Evolutionary conservation across 306 rosid species (phyloP).

Genomic region (Trifolium dubium): DNA sequence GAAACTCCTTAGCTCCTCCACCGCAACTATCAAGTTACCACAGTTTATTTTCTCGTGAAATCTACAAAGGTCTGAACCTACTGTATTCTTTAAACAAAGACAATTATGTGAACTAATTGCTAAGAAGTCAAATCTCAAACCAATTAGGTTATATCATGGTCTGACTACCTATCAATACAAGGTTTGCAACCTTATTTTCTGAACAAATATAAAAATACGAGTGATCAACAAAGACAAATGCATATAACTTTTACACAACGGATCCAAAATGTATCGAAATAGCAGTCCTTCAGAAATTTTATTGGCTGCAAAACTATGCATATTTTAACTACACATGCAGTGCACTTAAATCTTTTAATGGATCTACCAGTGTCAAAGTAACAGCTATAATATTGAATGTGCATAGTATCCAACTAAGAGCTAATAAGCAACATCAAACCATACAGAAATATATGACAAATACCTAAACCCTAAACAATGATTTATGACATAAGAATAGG

Average conservation of each 20-base stretch:
- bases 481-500: slow-evolving; percentile 22
- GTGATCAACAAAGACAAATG: slow-evolving; percentile 40
- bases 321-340: slow-evolving; percentile 8
- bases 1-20: neutral
- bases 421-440: slow-evolving; percentile 25
- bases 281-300: slow-evolving; percentile 10
- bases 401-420: slow-evolving; percentile 27
- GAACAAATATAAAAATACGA: slow-evolving; percentile 26
- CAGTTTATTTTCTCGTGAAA: slow-evolving; percentile 30
- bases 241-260: slow-evolving; percentile 20
- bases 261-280: slow-evolving; percentile 24
- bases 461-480: slow-evolving; percentile 1
- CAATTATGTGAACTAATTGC: slow-evolving; percentile 19
- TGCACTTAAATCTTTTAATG: slow-evolving; percentile 34
- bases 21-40: neutral
- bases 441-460: slow-evolving; percentile 18
- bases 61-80: slow-evolving; percentile 33
- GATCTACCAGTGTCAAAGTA: slow-evolving; percentile 34
- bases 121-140: slow-evolving; percentile 31
- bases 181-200: slow-evolving; percentile 30
- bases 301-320: slow-evolving; percentile 1
- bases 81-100: slow-evolving; percentile 36
- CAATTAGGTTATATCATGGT: slow-evolving; percentile 22
- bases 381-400: slow-evolving; percentile 28
- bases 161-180: slow-evolving; percentile 26